Evolutionary conservation across 176 grass and related monocot genomes (phyloP).

Genomic region (Puccinellia tenuiflora): DNA sequence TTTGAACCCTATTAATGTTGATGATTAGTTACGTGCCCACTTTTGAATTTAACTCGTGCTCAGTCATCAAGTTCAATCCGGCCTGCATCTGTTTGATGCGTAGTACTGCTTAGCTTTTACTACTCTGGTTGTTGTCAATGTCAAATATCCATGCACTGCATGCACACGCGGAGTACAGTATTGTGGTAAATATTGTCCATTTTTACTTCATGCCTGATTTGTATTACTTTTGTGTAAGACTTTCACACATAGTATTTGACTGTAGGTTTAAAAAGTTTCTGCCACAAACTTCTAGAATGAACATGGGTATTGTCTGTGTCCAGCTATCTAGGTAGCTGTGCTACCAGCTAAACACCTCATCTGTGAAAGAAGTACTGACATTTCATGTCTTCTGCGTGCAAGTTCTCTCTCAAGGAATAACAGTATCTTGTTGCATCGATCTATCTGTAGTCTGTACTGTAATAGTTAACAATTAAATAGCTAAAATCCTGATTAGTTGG

Average conservation of each 20-base stretch:
- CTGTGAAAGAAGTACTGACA: neutral
- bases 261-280: neutral
- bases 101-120: neutral
- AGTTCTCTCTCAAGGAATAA: neutral
- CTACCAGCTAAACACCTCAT: neutral
- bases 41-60: constrained; percentile 1
- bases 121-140: neutral
- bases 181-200: neutral
- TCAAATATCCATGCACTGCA: neutral
- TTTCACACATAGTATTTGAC: neutral
- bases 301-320: neutral
- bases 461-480: neutral
- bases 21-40: neutral
- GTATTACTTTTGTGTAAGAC: neutral
- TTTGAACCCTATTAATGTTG: neutral
- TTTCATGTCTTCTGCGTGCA: constrained; percentile 32
- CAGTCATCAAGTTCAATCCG: neutral
- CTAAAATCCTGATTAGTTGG: neutral
- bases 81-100: neutral
- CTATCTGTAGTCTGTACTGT: neutral
- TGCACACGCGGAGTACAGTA: neutral
- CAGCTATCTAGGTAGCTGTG: neutral
- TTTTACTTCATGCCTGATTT: neutral
- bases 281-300: neutral
- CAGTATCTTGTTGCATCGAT: neutral